Evolutionary conservation across 2,329 filamentous ascomycete species (phyloP).

Genomic region (Trichophyton mentagrophytes): DNA sequence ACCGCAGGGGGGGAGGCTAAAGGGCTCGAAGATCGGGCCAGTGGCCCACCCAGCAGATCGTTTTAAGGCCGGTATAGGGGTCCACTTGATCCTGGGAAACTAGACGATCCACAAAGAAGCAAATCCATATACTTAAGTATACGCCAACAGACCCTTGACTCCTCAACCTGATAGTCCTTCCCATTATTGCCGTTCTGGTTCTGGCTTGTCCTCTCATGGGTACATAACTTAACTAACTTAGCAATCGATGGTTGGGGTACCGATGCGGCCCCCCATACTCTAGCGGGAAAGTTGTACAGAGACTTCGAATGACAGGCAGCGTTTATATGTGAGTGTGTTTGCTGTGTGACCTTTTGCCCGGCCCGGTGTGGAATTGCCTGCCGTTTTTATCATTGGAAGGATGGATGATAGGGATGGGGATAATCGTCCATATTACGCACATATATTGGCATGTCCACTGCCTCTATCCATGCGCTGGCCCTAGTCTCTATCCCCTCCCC

Average conservation of each 20-base stretch:
- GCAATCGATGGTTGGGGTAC: not conserved
- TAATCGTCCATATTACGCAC: not conserved
- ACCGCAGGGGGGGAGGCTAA: not conserved
- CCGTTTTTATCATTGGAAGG: too few species aligned
- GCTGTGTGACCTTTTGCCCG: slow-evolving; percentile 1
- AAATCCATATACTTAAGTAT: not conserved
- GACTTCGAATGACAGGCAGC: slow-evolving; percentile 1
- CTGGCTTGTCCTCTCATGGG: too few species aligned
- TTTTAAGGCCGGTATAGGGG: slow-evolving; percentile 1
- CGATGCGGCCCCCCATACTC: not conserved
- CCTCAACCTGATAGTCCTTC: not conserved
- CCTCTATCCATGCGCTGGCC: not conserved
- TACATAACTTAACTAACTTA: too few species aligned
- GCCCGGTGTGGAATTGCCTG: not conserved
- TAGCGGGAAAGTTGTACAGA: not conserved
- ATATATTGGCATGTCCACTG: not conserved
- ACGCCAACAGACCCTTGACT: not conserved
- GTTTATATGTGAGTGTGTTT: slow-evolving; percentile 3
- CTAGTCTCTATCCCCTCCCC: too few species aligned
- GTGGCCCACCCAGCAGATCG: slow-evolving; percentile 1
- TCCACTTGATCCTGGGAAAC: not conserved
- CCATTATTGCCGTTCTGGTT: not conserved
- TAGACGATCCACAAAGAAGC: slow-evolving; percentile 2
- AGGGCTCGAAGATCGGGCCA: not conserved
- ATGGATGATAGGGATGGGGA: not conserved